Percentiles rank a stretch among this genome's conserved stretches.
Conservation (phyloP, 352 stramenopile species). For the Pythium phragmiticola region DNA sequence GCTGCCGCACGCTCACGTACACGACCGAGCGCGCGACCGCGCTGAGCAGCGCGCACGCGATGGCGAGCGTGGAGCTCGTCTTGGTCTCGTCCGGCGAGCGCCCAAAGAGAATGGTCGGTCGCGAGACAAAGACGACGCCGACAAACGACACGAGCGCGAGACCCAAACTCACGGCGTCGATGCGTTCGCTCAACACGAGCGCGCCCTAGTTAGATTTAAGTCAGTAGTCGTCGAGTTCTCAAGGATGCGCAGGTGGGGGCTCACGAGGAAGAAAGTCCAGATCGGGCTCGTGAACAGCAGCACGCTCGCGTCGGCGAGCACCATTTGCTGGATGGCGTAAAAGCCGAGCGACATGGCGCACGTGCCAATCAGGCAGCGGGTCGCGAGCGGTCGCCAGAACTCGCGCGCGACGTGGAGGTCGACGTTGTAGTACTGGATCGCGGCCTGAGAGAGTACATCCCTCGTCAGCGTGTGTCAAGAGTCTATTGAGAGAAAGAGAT, state of each 20-base stretch:
- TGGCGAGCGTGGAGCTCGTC: slow-evolving; percentile 32
- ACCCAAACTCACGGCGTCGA: slow-evolving; percentile 31
- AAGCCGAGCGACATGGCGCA: slow-evolving; percentile 46
- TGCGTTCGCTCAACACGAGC: slow-evolving; percentile 43
- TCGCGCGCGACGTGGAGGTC: slow-evolving; percentile 36
- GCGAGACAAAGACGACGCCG: slow-evolving; percentile 44
- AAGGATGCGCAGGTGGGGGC: neutral
- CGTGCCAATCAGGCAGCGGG: slow-evolving; percentile 46
- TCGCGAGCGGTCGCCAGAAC: slow-evolving; percentile 34
- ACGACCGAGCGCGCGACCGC: slow-evolving; percentile 31
- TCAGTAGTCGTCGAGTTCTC: neutral
- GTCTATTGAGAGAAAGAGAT: too few species aligned
- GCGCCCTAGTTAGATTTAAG: slow-evolving; percentile 29
- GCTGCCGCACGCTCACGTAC: slow-evolving; percentile 41
- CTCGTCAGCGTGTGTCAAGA: too few species aligned
- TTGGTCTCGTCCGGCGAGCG: slow-evolving; percentile 38
- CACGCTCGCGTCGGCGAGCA: slow-evolving; percentile 59
- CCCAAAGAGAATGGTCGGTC: slow-evolving; percentile 49
- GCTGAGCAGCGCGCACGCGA: slow-evolving; percentile 34
- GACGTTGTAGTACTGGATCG: slow-evolving; percentile 33
- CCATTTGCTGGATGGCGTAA: slow-evolving; percentile 55
- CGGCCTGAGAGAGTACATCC: slow-evolving; percentile 9
- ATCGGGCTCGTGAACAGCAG: slow-evolving; percentile 68
- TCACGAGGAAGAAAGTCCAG: slow-evolving; percentile 57
- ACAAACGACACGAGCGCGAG: slow-evolving; percentile 43